phyloP scores from a whole-genome alignment of 2,329 filamentous ascomycete genomes.

The Fusarium torreyae region DNA sequence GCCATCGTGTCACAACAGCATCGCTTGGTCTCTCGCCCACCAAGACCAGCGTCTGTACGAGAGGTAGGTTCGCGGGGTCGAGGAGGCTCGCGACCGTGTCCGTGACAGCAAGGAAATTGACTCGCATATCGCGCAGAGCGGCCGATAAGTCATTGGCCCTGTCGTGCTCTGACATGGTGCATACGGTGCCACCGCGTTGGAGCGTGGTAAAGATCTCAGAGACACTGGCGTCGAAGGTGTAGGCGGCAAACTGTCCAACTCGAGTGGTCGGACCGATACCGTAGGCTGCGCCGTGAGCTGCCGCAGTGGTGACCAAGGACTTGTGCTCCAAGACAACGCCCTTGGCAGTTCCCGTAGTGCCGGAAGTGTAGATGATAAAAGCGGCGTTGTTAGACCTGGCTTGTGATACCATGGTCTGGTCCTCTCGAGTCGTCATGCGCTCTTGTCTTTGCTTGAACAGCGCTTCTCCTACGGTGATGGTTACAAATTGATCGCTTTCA shows the following conservation, averaged over 20 bases:
- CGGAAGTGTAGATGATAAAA: conserved; percentile 13
- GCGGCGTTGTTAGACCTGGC: conserved; percentile 6
- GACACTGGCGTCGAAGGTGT: conserved; percentile 7
- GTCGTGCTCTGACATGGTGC: conserved; percentile 9
- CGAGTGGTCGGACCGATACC: conserved; percentile 5
- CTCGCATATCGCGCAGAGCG: conserved; percentile 13
- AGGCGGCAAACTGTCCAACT: conserved; percentile 10
- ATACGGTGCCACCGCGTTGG: conserved; percentile 10
- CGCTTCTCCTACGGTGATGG: conserved; percentile 11
- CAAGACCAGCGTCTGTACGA: conserved; percentile 13
- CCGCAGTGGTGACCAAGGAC: conserved; percentile 7
- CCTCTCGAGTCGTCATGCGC: conserved; percentile 9
- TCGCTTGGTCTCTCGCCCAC: conserved; percentile 16
- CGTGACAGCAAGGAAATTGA: conserved; percentile 15
- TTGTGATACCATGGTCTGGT: conserved; percentile 5
- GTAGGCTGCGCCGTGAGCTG: conserved; percentile 11
- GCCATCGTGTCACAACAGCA: conserved; percentile 11
- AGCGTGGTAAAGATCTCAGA: conserved; percentile 13
- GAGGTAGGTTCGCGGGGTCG: conserved; percentile 9
- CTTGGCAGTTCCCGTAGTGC: conserved; percentile 11
- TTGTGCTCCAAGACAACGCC: conserved; percentile 11
- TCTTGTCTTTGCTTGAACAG: conserved; percentile 12
- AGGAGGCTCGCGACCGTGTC: conserved; percentile 12
- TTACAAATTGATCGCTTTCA: conserved; percentile 8
- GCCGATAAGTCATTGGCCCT: conserved; percentile 5